A percentile compares a stretch with the other conserved stretches of the same genome.
phyloP scores from a whole-genome alignment of 306 rosid genomes.

The Malus sieversii region DNA sequence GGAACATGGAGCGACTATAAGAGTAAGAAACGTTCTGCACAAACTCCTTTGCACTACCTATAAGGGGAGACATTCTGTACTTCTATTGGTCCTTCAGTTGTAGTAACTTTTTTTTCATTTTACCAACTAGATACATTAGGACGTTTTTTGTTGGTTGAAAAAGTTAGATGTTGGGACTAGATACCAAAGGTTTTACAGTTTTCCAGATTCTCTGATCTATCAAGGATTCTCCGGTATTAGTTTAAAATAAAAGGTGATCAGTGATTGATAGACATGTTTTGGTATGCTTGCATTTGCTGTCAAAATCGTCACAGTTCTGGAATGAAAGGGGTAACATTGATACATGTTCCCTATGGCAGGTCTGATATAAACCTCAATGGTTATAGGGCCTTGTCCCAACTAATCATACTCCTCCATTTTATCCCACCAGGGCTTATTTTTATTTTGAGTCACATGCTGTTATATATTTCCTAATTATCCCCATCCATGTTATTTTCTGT shows the following conservation, averaged over 20 bases:
- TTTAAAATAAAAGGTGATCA: not conserved
- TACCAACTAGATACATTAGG: not conserved
- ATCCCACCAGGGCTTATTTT: not conserved
- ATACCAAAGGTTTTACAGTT: not conserved
- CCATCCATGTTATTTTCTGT: not conserved
- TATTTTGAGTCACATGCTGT: not conserved
- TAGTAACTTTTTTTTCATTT: not conserved
- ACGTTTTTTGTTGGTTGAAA: not conserved
- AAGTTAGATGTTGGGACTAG: not conserved
- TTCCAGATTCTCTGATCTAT: not conserved
- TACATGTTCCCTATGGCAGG: not conserved
- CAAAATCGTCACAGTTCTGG: not conserved
- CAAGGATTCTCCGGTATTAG: not conserved
- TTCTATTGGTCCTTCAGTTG: not conserved
- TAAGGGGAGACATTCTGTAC: not conserved
- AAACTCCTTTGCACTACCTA: not conserved
- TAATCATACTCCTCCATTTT: not conserved
- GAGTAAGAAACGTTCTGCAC: not conserved
- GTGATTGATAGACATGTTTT: not conserved
- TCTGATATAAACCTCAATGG: not conserved
- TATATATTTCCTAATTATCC: not conserved
- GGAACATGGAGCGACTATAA: conserved; percentile 18
- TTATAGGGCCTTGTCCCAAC: not conserved
- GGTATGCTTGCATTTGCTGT: not conserved
- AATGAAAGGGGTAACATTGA: not conserved